Evolutionary conservation across 768 basidiomycete genomes (phyloP).

Genomic region (Polyporus arcularius): DNA sequence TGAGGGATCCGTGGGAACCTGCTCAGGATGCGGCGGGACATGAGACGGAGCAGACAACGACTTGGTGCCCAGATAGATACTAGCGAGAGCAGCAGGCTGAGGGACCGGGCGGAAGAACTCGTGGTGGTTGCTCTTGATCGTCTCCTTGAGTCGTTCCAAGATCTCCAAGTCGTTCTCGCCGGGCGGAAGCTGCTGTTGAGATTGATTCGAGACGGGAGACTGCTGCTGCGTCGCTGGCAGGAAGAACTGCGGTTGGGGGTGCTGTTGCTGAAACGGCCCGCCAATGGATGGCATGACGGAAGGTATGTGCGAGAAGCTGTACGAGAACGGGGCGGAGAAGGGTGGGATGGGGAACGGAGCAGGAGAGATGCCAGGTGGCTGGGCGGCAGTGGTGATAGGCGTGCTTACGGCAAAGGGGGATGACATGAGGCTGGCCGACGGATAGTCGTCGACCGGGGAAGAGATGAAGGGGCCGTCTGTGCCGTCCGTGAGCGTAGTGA

Average conservation of each 20-base stretch:
- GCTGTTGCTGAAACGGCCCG: slow-evolving; percentile 28
- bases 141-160: slow-evolving; percentile 71
- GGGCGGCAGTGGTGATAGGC: slow-evolving; percentile 32
- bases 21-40: slow-evolving; percentile 40
- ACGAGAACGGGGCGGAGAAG: slow-evolving; percentile 34
- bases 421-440: slow-evolving; percentile 30
- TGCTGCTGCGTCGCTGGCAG: slow-evolving; percentile 6
- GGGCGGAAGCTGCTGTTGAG: slow-evolving; percentile 36
- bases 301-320: slow-evolving; percentile 33
- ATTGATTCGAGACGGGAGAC: slow-evolving; percentile 8
- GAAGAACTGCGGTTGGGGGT: slow-evolving; percentile 28
- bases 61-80: slow-evolving; percentile 61
- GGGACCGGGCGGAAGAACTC: slow-evolving; percentile 68
- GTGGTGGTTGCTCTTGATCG: slow-evolving; percentile 74
- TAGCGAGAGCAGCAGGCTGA: slow-evolving; percentile 63
- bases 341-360: slow-evolving; percentile 33
- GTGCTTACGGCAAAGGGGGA: slow-evolving; percentile 40
- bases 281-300: slow-evolving; percentile 28
- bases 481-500: slow-evolving; percentile 64
- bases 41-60: slow-evolving; percentile 23
- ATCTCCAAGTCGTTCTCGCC: slow-evolving; percentile 72
- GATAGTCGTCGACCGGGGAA: slow-evolving; percentile 49
- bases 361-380: slow-evolving; percentile 35
- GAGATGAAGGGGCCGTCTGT: slow-evolving; percentile 56
- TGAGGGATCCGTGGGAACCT: slow-evolving; percentile 31